Percentiles rank a stretch among this genome's conserved stretches.
Conservation (phyloP, 169 alveolate species). For the Theileria sp. region DNA sequence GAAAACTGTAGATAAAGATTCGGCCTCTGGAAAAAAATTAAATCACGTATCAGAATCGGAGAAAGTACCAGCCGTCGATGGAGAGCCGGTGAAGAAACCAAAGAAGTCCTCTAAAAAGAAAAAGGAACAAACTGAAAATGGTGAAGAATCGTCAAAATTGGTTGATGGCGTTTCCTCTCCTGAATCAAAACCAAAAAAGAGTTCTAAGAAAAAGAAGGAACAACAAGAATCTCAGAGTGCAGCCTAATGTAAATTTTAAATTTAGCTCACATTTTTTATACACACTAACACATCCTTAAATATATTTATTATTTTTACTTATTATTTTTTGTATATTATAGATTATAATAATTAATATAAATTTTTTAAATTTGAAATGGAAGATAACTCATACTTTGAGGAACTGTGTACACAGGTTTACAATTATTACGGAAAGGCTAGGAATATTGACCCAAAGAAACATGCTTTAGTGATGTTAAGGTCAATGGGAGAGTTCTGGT, state of each 20-base stretch:
- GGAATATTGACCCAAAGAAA: slow-evolving; percentile 16
- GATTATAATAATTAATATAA: not conserved
- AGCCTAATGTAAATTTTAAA: not conserved
- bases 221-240: slow-evolving; percentile 6
- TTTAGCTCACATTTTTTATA: slow-evolving; percentile 15
- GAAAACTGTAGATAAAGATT: slow-evolving; percentile 43
- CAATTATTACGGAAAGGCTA: slow-evolving; percentile 35
- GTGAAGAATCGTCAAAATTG: slow-evolving; percentile 33
- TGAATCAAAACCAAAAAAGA: not conserved
- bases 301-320: not conserved
- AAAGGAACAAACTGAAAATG: slow-evolving; percentile 11
- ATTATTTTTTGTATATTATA: slow-evolving; percentile 13
- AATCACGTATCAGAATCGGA: slow-evolving; percentile 20
- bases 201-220: slow-evolving; percentile 15
- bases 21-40: slow-evolving; percentile 16
- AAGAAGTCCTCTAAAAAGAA: slow-evolving; percentile 21
- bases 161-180: slow-evolving; percentile 31
- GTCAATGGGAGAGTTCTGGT: slow-evolving; percentile 58
- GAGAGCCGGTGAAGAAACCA: slow-evolving; percentile 45
- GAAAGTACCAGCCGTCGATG: slow-evolving; percentile 13
- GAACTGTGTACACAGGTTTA: slow-evolving; percentile 38
- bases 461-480: slow-evolving; percentile 45
- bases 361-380: slow-evolving; percentile 12
- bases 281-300: slow-evolving; percentile 16
- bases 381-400: slow-evolving; percentile 13